Percentiles rank a stretch among this genome's conserved stretches.
Evolutionary conservation across 2,329 filamentous ascomycete species (phyloP).

Genomic region (Verticillium longisporum): DNA sequence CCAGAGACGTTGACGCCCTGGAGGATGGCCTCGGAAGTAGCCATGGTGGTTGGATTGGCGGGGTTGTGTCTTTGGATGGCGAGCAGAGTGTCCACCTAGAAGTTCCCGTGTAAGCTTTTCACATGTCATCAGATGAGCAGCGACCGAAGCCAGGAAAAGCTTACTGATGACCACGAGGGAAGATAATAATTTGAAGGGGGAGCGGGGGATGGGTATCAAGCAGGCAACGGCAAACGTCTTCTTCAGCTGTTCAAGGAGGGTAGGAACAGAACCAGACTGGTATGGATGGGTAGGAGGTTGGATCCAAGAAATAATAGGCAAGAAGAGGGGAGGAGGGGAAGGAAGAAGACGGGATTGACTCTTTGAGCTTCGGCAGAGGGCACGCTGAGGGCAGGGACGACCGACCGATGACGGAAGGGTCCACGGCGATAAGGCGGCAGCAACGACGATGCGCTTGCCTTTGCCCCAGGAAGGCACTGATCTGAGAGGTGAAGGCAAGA

Average conservation of each 20-base stretch:
- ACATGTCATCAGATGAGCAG: background rate
- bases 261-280: too few species aligned
- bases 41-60: constrained; percentile 41
- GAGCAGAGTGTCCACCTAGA: background rate
- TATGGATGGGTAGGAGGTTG: background rate
- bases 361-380: constrained; percentile 4
- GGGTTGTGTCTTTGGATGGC: constrained; percentile 1
- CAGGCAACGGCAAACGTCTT: background rate
- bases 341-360: background rate
- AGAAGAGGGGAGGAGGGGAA: background rate
- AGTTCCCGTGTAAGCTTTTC: background rate
- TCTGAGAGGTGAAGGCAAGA: background rate
- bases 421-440: background rate
- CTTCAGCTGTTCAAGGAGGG: background rate
- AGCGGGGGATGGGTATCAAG: too few species aligned
- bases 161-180: too few species aligned
- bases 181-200: too few species aligned
- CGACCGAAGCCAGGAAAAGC: too few species aligned
- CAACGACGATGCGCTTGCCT: background rate
- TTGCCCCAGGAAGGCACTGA: background rate
- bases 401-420: constrained; percentile 8
- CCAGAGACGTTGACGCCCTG: constrained; percentile 68
- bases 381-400: constrained; percentile 2
- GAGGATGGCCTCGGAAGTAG: constrained; percentile 60
- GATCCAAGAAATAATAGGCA: background rate